Evolutionary conservation across 1,139 yeast genomes (phyloP), one percentile per base, ranked within the genome.

Genomic region (Suhomyces chickasaworum): DNA sequence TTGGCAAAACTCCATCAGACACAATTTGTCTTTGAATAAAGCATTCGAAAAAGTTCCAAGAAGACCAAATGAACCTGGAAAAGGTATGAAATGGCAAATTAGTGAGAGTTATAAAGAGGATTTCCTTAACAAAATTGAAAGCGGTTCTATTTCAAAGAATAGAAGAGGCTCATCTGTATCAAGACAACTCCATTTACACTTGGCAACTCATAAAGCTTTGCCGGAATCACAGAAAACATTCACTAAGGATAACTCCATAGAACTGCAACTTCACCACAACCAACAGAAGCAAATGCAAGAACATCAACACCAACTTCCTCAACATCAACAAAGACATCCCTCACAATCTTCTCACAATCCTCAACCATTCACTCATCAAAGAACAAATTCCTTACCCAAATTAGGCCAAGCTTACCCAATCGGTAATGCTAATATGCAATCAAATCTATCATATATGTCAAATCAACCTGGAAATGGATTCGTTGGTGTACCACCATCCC

Each of bases 31-130:
- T 2, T 70, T 88, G 45, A 88, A 87, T 64, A 88, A 88, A 64
- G 93, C 95, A 8, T 88, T 88, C 60, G 98, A 91, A 61, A 93
- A 93, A 68, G 97, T 91, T 21, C 97, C 99, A 21, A 78, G 99
- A 60, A 82, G 89, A 64, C 93, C 96, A 16, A 87, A 89, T 64
- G 98, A 93, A 67, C 97, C 99, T 0, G 99, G 99, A 25, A 93
- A 93, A 66, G 99, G 99, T 53, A 93, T 93, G 96, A 93, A 93
- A 68, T 93, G 99, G 99, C 95, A 90, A 68, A 91, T 93, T 49
- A 83, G 90, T 54, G 95, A 88, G 37, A 75, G 84, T 40, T 90
- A 87, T 63, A 86, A 87, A 59, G 84, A 83, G 44, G 99, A 95
- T 54, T 91, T 90, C 57, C 71, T 90, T 62, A 81, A 77, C 55